Percentiles rank a stretch among this genome's conserved stretches.
These are phyloP conservation scores for Penicillium sp. DNA, from an alignment of 2,329 filamentous ascomycete species.

Conservation along the genomic window DNA sequence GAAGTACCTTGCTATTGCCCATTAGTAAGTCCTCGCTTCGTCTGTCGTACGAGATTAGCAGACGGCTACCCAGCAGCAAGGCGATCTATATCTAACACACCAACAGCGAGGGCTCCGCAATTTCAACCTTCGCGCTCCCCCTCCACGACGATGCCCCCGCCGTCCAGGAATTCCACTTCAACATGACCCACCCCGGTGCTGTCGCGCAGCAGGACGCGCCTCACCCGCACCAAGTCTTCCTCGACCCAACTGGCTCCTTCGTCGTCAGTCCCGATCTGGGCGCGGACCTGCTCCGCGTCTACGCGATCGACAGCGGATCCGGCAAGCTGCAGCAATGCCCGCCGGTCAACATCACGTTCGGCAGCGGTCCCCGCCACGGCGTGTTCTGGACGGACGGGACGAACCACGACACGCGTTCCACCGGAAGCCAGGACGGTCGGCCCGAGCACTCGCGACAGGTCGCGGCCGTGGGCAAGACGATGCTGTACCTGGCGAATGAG, in stretches of 20 bases:
- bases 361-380: conserved; percentile 66
- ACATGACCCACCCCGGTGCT: conserved; percentile 38
- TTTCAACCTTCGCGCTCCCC: conserved; percentile 39
- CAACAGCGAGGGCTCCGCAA: conserved; percentile 31
- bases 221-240: conserved; percentile 65
- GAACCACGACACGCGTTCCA: not conserved
- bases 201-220: conserved; percentile 57
- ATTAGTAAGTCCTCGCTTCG: conserved; percentile 36
- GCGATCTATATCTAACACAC: conserved; percentile 6
- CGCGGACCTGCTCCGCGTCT: conserved; percentile 64
- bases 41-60: too few relatives aligned
- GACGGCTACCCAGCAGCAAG: not conserved
- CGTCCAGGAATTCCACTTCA: conserved; percentile 48
- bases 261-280: conserved; percentile 68
- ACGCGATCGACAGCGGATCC: conserved; percentile 50
- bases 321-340: conserved; percentile 51
- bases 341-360: conserved; percentile 47
- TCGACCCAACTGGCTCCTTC: conserved; percentile 67
- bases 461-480: conserved; percentile 22
- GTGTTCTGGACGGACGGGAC: conserved; percentile 52
- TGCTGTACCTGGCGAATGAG: conserved; percentile 58
- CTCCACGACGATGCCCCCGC: conserved; percentile 14
- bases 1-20: conserved; percentile 40
- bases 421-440: not conserved
- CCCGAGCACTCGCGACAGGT: conserved; percentile 17